Conservation (phyloP, 495 filamentous ascomycete genomes). For the Pseudevernia furfuracea region DNA sequence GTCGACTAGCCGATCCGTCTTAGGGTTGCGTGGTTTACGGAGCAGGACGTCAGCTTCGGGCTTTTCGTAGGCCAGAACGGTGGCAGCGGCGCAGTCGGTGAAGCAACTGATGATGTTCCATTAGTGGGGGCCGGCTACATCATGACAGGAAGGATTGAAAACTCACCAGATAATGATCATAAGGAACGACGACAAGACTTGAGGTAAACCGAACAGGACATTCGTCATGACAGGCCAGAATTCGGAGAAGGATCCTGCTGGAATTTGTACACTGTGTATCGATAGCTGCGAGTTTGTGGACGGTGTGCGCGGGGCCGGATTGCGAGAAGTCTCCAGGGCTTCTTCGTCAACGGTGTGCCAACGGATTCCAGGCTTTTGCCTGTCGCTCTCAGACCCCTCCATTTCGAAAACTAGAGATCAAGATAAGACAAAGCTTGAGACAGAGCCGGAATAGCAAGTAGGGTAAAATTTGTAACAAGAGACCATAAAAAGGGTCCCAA, state of each 20-base stretch:
- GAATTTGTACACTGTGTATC: conserved; percentile 25
- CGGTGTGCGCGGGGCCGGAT: too few species aligned
- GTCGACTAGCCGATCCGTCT: conserved; percentile 57
- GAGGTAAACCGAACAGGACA: conserved; percentile 60
- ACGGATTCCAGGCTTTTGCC: conserved; percentile 4
- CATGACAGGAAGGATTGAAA: too few species aligned
- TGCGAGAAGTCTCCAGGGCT: not conserved
- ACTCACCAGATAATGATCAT: conserved; percentile 34
- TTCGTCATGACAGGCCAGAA: conserved; percentile 66
- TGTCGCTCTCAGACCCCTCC: not conserved
- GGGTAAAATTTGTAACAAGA: not conserved
- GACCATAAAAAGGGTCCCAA: not conserved
- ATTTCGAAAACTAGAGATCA: not conserved
- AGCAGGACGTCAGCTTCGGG: conserved; percentile 62
- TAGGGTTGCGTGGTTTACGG: conserved; percentile 49
- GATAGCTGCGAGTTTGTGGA: not conserved
- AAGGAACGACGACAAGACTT: conserved; percentile 53
- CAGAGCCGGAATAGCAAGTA: not conserved
- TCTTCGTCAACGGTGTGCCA: conserved; percentile 8
- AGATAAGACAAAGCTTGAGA: not conserved
- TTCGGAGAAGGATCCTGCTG: conserved; percentile 58
- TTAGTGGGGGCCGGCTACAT: too few species aligned
- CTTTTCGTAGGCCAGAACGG: conserved; percentile 59
- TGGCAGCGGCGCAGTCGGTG: conserved; percentile 58
- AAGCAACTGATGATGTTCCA: conserved; percentile 56